phyloP scores from a whole-genome alignment of 768 basidiomycete genomes.

The Termitomyces sp. region DNA sequence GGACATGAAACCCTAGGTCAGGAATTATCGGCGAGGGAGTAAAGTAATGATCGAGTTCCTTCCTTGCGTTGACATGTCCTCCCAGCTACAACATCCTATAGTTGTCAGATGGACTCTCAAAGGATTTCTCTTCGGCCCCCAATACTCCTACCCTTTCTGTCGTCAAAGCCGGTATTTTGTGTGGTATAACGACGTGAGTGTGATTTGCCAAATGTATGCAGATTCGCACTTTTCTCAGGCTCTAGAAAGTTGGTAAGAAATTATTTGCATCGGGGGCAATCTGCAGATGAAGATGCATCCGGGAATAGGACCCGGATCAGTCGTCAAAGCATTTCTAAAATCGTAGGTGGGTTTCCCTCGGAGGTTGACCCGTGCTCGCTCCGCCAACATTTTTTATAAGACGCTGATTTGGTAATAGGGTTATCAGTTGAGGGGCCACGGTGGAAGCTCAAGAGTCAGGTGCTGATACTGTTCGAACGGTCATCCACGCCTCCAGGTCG shows the following conservation, averaged over 20 bases:
- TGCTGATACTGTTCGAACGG: constrained; percentile 22
- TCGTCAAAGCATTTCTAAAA: constrained; percentile 35
- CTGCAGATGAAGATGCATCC: constrained; percentile 26
- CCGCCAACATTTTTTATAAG: constrained; percentile 27
- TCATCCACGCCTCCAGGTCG: constrained; percentile 25
- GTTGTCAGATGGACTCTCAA: constrained; percentile 18
- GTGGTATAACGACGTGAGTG: constrained; percentile 35
- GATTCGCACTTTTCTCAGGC: background rate
- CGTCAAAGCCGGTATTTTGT: constrained; percentile 42
- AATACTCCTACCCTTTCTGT: constrained; percentile 30
- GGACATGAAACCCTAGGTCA: background rate
- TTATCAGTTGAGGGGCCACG: constrained; percentile 43
- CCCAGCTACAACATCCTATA: constrained; percentile 15
- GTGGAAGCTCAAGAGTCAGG: constrained; percentile 23
- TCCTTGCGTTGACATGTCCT: constrained; percentile 2
- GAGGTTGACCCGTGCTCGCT: constrained; percentile 37
- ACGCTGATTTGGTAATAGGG: constrained; percentile 34
- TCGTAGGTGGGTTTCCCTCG: constrained; percentile 38
- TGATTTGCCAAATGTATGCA: background rate
- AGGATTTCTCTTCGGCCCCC: constrained; percentile 17
- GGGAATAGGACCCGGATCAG: constrained; percentile 42
- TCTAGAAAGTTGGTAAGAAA: constrained; percentile 37
- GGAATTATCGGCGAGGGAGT: constrained; percentile 39
- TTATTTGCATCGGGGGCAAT: constrained; percentile 37
- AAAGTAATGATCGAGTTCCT: too few species aligned